A percentile compares a stretch with the other conserved stretches of the same genome.
Evolutionary conservation across 225 moss, liverwort and hornwort genomes (phyloP).

Genomic region (Anthoceros angustus): DNA sequence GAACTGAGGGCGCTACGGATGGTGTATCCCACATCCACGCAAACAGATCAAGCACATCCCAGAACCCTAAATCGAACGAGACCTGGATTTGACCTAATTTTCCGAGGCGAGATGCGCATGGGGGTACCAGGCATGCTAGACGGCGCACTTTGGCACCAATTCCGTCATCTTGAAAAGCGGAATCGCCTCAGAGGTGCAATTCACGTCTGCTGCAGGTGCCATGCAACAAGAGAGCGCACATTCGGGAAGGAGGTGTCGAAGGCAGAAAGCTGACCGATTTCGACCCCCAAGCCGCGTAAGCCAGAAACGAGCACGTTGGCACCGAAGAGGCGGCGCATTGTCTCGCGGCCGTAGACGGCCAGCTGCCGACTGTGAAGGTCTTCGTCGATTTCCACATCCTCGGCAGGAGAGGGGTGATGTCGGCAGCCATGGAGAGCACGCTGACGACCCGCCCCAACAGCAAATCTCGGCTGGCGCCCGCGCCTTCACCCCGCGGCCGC

Average conservation of each 20-base stretch:
- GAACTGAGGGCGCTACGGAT: too few relatives aligned
- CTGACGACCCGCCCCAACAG: not conserved
- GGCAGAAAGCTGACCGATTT: slow-evolving; percentile 23
- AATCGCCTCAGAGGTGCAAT: too few relatives aligned
- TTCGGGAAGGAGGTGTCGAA: not conserved
- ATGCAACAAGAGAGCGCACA: too few relatives aligned
- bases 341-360: slow-evolving; percentile 91
- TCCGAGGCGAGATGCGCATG: too few relatives aligned
- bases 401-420: slow-evolving; percentile 21
- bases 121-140: too few relatives aligned
- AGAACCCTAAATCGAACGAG: too few relatives aligned
- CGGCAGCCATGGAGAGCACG: slow-evolving; percentile 56
- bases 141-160: too few relatives aligned
- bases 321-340: slow-evolving; percentile 94
- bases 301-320: slow-evolving; percentile 74
- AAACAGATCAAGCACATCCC: too few relatives aligned
- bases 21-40: too few relatives aligned
- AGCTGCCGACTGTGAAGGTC: slow-evolving; percentile 99
- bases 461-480: not conserved
- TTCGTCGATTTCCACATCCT: slow-evolving; percentile 88
- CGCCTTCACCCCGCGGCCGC: not conserved
- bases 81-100: too few relatives aligned
- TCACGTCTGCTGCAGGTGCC: too few relatives aligned
- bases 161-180: too few relatives aligned
- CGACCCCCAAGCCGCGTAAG: slow-evolving; percentile 69